Percentiles rank a stretch among this genome's conserved stretches.
These are phyloP conservation scores for Metschnikowia corniflorae DNA, from an alignment of 805 yeast genomes.

Conservation along the genomic window DNA sequence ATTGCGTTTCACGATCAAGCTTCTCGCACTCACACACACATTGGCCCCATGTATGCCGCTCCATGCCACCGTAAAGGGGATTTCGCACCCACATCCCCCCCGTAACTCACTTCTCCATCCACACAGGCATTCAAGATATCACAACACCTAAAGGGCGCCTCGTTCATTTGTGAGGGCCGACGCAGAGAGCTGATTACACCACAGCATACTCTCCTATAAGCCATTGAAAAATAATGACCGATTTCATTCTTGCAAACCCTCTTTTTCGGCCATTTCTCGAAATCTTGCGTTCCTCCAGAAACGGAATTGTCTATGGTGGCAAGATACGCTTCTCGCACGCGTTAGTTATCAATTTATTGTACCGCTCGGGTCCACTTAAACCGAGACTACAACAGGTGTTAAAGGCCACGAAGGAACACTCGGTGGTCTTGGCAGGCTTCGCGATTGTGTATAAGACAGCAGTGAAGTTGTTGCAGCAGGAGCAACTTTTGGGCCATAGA, in stretches of 20 bases:
- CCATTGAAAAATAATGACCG: no score
- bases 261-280: conserved; percentile 32
- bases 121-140: no score
- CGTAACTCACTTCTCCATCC: neutral
- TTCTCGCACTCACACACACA: no score
- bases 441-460: conserved; percentile 50
- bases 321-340: conserved; percentile 62
- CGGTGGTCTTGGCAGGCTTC: conserved; percentile 51
- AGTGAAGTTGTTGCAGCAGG: conserved; percentile 28
- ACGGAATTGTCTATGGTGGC: conserved; percentile 59
- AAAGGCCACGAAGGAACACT: conserved; percentile 53
- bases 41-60: no score
- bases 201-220: neutral
- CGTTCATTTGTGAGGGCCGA: neutral
- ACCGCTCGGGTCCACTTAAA: conserved; percentile 47
- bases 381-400: conserved; percentile 47
- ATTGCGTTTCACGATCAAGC: no score
- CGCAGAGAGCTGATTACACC: neutral
- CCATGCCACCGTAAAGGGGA: no score
- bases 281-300: conserved; percentile 35
- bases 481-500: conserved; percentile 32
- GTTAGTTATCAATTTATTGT: conserved; percentile 55
- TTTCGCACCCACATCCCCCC: no score
- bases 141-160: neutral
- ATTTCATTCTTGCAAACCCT: conserved; percentile 22